Base-by-base conservation (phyloP, 2,329 filamentous ascomycete species). In the Talaromyces sp. region DNA sequence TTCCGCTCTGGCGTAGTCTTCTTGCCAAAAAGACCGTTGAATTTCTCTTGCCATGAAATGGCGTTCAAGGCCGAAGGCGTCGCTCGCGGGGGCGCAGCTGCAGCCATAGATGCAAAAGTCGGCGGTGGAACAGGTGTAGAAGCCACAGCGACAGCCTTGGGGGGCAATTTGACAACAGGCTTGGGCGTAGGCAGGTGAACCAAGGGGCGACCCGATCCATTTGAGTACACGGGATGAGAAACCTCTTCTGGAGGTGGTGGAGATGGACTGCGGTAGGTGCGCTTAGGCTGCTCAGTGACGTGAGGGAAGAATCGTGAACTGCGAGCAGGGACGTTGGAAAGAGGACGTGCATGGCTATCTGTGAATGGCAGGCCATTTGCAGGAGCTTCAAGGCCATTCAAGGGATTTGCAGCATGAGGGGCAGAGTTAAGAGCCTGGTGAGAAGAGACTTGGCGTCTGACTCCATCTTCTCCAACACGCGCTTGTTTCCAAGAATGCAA, bases 121-220 rank as follows among this genome's bases (percentile, higher is more conserved):
- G 78, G 74, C 10, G 79, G 75, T 32, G 76, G 77, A 45, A 73
- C 63, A 33, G 76, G 74, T 41, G 76, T 68, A 47, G 70, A 66
- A 51, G 70, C 66, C 19, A 76, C 66, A 44, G 70, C 66, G 17
- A 76, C 66, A 45, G 74, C 69, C 16, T 77, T 74, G 7, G 89
- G 90, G 3, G 90, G 92, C 3, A 97, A 81, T 67, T 87, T 91
- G 11, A 97, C 92, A 22, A 91, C 82, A 29, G 90, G 90, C 49
- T 87, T 82, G 13, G 82, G 81, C 27, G 71, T 77, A 2, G 84
- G 84, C 36, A 87, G 73, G 60, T 80, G 81, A 43, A 87, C 83
- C 39, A 80, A 66, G 3, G 84, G 84, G 35, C 78, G 77, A 27
- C 68, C 70, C 11, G 68, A 69, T 55, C 80, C 75, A 33, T 80